These are phyloP conservation scores for Pseudoscleropodium purum DNA, from an alignment of 225 moss, liverwort and hornwort species.

Conservation along the genomic window DNA sequence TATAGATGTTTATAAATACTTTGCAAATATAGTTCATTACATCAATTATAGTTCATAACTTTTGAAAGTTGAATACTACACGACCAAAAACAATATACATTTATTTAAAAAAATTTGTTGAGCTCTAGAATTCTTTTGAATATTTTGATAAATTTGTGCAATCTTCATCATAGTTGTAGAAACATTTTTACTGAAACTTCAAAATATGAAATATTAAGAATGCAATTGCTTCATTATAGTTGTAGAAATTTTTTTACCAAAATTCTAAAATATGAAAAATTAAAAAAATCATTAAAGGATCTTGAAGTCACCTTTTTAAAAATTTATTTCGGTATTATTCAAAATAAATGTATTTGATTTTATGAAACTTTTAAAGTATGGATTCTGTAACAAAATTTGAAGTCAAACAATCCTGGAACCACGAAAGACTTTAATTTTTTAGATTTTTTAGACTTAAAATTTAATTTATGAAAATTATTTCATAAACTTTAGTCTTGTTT, in stretches of 20 bases:
- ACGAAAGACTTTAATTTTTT: too few species aligned
- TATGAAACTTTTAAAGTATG: too few species aligned
- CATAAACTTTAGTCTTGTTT: too few species aligned
- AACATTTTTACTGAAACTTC: background rate
- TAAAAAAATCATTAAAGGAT: background rate
- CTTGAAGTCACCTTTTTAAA: background rate
- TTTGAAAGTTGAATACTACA: background rate
- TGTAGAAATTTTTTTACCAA: too few species aligned
- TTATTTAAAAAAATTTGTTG: background rate
- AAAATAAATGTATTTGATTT: too few species aligned
- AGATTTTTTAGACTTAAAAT: too few species aligned
- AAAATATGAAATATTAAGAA: too few species aligned
- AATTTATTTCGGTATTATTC: background rate
- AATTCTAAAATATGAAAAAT: background rate
- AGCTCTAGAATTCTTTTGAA: background rate
- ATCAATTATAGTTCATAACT: background rate
- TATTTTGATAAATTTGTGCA: background rate
- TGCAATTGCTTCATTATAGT: too few species aligned
- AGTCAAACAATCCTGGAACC: too few species aligned
- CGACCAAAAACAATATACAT: accelerated
- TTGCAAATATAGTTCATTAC: background rate
- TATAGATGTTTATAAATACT: background rate
- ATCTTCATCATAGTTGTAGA: background rate
- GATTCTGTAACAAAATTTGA: too few species aligned
- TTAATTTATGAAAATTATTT: too few species aligned